Conservation (phyloP, 805 yeast species). For the Sungouiella blattae region DNA sequence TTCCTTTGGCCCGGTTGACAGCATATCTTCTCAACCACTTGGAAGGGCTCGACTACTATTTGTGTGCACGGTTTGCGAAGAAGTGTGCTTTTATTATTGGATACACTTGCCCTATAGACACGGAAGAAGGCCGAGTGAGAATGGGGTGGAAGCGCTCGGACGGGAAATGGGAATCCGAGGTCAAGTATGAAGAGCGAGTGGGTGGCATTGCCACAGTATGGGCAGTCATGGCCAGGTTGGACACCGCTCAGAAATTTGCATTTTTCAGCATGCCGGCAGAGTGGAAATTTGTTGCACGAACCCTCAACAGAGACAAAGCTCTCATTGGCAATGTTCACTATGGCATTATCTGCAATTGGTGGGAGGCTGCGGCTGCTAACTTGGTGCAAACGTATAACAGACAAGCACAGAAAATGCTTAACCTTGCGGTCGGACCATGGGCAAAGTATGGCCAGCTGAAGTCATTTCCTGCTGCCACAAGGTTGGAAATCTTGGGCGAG, state of each 20-base stretch:
- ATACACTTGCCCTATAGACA: conserved; percentile 66
- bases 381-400: conserved; percentile 56
- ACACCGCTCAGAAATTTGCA: conserved; percentile 18
- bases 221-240: conserved; percentile 61
- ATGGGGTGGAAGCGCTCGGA: conserved; percentile 82
- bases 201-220: conserved; percentile 83
- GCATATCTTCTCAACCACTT: conserved; percentile 46
- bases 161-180: conserved; percentile 57
- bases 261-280: conserved; percentile 34
- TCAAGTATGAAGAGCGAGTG: conserved; percentile 77
- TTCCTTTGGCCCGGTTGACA: conserved; percentile 73
- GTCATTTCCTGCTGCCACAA: conserved; percentile 71
- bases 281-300: conserved; percentile 76
- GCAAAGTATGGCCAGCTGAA: conserved; percentile 47
- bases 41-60: conserved; percentile 50
- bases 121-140: conserved; percentile 73
- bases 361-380: conserved; percentile 75
- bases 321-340: conserved; percentile 67
- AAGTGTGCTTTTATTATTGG: conserved; percentile 91
- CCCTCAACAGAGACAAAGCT: conserved; percentile 52
- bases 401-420: conserved; percentile 66
- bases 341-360: conserved; percentile 75
- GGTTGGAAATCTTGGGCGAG: conserved; percentile 74
- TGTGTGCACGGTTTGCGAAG: conserved; percentile 80
- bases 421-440: conserved; percentile 47